These are phyloP conservation scores for Cytospora mali DNA, from an alignment of 2,329 filamentous ascomycete genomes.

Conservation along the genomic window DNA sequence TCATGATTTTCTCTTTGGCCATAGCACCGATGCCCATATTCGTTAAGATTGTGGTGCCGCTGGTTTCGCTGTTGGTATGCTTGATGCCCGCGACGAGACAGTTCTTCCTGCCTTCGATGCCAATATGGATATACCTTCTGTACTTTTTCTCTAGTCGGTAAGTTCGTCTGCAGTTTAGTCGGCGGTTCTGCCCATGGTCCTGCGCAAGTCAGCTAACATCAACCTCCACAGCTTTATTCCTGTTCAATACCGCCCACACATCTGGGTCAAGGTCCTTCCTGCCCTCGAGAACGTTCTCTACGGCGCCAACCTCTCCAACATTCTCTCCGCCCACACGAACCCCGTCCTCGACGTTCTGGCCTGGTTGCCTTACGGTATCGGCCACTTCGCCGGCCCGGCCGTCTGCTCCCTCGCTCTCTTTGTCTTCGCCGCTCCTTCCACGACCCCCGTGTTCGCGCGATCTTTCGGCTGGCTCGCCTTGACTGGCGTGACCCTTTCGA, in stretches of 20 bases:
- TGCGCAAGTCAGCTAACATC: constrained; percentile 18
- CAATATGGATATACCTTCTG: constrained; percentile 83
- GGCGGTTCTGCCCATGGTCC: not conserved
- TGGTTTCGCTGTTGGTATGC: constrained; percentile 68
- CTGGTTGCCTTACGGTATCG: constrained; percentile 90
- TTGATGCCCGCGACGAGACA: constrained; percentile 84
- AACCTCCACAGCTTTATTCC: constrained; percentile 75
- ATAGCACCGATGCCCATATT: constrained; percentile 81
- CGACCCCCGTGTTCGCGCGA: constrained; percentile 79
- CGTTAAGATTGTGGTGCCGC: constrained; percentile 72
- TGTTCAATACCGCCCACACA: constrained; percentile 83
- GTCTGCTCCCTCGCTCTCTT: constrained; percentile 81
- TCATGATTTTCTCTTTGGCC: constrained; percentile 81
- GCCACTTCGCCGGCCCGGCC: constrained; percentile 85
- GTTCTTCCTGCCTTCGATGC: constrained; percentile 85
- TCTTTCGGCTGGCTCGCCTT: constrained; percentile 94
- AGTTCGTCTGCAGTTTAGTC: constrained; percentile 41
- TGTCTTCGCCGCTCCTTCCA: constrained; percentile 84
- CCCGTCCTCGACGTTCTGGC: constrained; percentile 83
- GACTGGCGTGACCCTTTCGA: constrained; percentile 81
- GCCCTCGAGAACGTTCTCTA: constrained; percentile 96
- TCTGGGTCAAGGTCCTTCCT: constrained; percentile 93
- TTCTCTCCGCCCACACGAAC: constrained; percentile 87
- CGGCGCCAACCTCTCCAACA: constrained; percentile 93
- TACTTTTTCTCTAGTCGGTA: constrained; percentile 95